Evolutionary conservation across 2,329 filamentous ascomycete species (phyloP).

Genomic region (Colletotrichum salicis): DNA sequence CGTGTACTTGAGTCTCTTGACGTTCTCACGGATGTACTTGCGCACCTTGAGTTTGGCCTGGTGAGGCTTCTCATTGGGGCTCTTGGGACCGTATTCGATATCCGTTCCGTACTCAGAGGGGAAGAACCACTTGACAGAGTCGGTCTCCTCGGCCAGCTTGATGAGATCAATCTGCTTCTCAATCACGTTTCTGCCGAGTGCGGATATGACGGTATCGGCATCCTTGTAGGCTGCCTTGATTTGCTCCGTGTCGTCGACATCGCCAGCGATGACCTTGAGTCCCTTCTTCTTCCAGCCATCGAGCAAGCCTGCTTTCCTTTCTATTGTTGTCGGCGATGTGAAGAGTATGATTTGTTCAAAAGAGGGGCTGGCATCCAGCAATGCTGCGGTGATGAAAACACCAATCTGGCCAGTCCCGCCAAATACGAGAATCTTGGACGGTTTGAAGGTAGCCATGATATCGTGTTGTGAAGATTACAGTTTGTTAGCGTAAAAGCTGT

Average conservation of each 20-base stretch:
- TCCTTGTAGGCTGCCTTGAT: conserved; percentile 64
- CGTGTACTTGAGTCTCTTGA: conserved; percentile 67
- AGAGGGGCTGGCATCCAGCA: conserved; percentile 47
- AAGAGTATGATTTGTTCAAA: conserved; percentile 51
- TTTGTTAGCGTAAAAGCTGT: background rate
- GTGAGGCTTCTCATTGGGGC: conserved; percentile 71
- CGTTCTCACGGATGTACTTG: conserved; percentile 64
- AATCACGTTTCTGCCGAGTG: conserved; percentile 72
- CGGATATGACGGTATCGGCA: conserved; percentile 74
- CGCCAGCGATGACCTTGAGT: conserved; percentile 42
- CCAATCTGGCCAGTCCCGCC: conserved; percentile 56
- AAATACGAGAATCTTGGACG: conserved; percentile 39
- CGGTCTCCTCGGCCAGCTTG: conserved; percentile 63
- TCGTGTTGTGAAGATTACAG: background rate
- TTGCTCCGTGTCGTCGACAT: conserved; percentile 54
- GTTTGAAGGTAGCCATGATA: conserved; percentile 20
- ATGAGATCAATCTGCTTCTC: conserved; percentile 71
- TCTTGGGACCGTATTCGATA: conserved; percentile 69
- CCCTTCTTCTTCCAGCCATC: conserved; percentile 38
- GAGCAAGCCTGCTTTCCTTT: conserved; percentile 39
- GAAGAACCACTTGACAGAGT: conserved; percentile 70
- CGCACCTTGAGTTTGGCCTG: conserved; percentile 77
- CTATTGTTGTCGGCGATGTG: conserved; percentile 26
- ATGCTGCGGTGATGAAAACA: conserved; percentile 51
- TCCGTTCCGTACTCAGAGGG: conserved; percentile 76